Evolutionary conservation across 352 stramenopile genomes (phyloP).

Genomic region (Phytophthora palmivora): DNA sequence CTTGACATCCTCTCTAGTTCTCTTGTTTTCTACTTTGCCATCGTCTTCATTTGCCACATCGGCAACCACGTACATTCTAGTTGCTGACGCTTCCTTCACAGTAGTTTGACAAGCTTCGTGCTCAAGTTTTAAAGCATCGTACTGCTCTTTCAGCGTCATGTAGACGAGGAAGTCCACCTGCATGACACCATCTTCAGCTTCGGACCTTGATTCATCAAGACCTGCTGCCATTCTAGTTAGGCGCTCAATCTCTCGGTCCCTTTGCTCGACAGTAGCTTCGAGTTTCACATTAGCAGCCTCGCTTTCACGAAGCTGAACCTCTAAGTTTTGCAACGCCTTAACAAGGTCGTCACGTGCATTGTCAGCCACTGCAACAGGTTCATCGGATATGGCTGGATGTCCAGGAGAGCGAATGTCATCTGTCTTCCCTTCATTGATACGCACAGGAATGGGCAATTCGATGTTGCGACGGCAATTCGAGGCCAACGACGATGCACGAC

Average conservation of each 20-base stretch:
- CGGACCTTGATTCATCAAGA: constrained; percentile 33
- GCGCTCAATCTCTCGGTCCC: constrained; percentile 54
- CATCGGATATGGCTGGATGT: constrained; percentile 22
- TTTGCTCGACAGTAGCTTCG: constrained; percentile 53
- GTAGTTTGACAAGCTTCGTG: constrained; percentile 40
- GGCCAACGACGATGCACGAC: constrained; percentile 52
- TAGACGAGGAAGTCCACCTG: constrained; percentile 65
- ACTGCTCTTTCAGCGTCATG: constrained; percentile 60
- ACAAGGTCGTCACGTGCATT: constrained; percentile 48
- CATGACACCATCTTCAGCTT: constrained; percentile 45
- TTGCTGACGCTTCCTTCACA: constrained; percentile 12
- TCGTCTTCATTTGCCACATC: too few species aligned
- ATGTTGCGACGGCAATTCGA: constrained; percentile 29
- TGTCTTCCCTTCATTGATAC: constrained; percentile 17
- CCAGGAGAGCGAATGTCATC: constrained; percentile 32
- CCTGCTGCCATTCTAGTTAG: constrained; percentile 48
- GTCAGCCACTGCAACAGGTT: constrained; percentile 19
- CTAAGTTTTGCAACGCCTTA: constrained; percentile 55
- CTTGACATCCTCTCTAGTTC: constrained; percentile 23
- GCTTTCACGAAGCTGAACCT: constrained; percentile 59
- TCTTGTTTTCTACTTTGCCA: constrained; percentile 7
- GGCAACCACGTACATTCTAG: constrained; percentile 23
- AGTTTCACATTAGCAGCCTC: constrained; percentile 66
- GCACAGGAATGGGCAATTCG: constrained; percentile 14
- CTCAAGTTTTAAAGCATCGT: constrained; percentile 55